Conservation (phyloP, 2,329 filamentous ascomycete genomes). For the Sporothrix inflata region DNA sequence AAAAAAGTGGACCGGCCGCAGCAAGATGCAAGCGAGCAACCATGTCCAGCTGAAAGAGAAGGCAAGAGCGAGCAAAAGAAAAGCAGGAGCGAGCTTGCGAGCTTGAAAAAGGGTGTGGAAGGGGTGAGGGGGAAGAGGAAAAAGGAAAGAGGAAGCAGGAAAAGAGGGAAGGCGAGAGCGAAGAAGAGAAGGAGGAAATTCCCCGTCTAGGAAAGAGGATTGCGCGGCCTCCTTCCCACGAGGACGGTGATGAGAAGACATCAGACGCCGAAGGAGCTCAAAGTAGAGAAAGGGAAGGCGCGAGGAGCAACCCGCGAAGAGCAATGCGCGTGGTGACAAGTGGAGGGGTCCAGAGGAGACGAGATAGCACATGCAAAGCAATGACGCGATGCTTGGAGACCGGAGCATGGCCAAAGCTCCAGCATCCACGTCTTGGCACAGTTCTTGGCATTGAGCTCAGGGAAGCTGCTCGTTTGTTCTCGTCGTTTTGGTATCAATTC, state of each 20-base stretch:
- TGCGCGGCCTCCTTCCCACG: conserved; percentile 20
- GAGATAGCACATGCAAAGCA: background rate
- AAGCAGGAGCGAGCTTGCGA: background rate
- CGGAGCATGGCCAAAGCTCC: background rate
- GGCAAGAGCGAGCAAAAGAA: too few species aligned
- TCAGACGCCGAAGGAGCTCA: background rate
- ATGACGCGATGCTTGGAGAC: background rate
- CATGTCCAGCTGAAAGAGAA: conserved; percentile 25
- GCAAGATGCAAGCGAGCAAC: background rate
- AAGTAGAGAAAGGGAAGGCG: background rate
- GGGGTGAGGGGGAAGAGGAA: background rate
- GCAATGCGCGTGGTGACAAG: background rate
- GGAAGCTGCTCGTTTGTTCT: background rate
- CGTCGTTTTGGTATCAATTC: background rate
- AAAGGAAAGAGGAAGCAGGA: background rate
- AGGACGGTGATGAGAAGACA: background rate
- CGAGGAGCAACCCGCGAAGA: background rate
- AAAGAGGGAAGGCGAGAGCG: background rate
- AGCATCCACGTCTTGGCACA: background rate
- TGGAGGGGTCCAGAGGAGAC: background rate
- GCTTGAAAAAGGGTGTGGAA: background rate
- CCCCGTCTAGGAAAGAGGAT: background rate
- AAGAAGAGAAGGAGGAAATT: background rate
- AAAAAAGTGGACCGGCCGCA: conserved; percentile 18
- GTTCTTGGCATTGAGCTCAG: background rate